Base-by-base conservation (phyloP, 1,139 yeast genomes). In the Saccharomyces pastorianus region DNA sequence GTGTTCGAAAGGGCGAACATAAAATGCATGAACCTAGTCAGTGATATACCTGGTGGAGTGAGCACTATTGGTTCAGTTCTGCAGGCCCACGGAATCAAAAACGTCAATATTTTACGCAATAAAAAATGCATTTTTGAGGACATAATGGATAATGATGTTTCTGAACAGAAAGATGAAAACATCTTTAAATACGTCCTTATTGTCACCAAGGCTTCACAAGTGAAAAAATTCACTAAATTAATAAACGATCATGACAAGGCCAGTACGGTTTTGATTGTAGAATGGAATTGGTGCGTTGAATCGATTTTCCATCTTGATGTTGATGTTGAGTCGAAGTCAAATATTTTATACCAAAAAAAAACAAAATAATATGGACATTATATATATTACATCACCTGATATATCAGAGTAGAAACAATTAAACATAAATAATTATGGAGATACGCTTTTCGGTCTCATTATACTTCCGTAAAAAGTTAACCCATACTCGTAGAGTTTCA, bases 211-310 rank as follows among this genome's bases (percentile, higher is more conserved):
- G 64, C 73, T 6, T 78, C 78, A 47, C 62, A 77, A 44, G 74
- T 76, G 9, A 71, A 70, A n/a, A 67, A 64, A 31, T 76, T 80
- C 58, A 72, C 69, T 42, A 69, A 71, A 29, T 56, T 71, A 9
- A 60, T 73, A 32, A 48, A 7, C 20, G 62, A 66, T 17, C 44
- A 38, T 3, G 71, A 68, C 2, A 61, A 64, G 9, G 52, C 50
- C 1, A 53, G 54, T 2, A 61, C 57, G 38, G 71, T 64, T 7
- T 63, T 64, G 7, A 72, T 80, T 2, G 76, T 83, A 6, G 84
- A 81, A 56, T 83, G 88, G 88, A 82, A 83, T 56, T 82, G 86
- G 85, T 79, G 85, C 56, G 83, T 83, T 8, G 71, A 75, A 54
- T 76, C 83, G 49, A 80, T 84, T 0, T 83, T 83, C 66, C 74